Evolutionary conservation across 192 early-diverging fungal genomes (phyloP), one percentile per base, ranked within the genome.

Genomic region (Kappamyces sp.): DNA sequence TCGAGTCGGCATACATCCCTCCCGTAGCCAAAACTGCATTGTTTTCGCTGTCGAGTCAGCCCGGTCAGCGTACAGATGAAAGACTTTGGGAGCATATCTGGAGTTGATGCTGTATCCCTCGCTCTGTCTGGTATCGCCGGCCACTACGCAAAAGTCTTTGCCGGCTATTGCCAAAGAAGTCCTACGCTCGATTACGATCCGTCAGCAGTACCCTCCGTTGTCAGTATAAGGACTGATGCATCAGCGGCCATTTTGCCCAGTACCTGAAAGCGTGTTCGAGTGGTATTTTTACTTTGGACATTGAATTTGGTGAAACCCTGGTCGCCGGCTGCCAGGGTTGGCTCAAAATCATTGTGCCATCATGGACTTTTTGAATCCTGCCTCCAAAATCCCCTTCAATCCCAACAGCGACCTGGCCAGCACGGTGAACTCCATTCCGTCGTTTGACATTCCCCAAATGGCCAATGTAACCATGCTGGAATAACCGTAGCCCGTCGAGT

Each of bases 61-160:
- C 31, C 33, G 2, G 59, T 3, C 33, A 34, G 53, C 63, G 3
- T 61, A 83, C 75, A 99, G 77, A 63, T 85, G 76, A 66, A 86
- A 91, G 40, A 88, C 84, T 68, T 99, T 99, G 49, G 91, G 92
- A 14, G 82, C 76, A 71, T 90, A 90, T 47, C 96, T 83, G n/a
- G 87, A 79, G 78, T 97, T 93, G 77, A 99, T 96, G 62, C 66
- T 79, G 80, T 94, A 98, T 35, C 91, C 92, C 68, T 88, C 85
- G 66, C 88, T 91, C 70, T 95, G 91, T 45, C 94, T 88, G 4
- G 96, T 94, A 72, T 99, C 94, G 4, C 87, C 85, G n/a, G 93
- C 96, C 5, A 99, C 75, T 3, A 98, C 68, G 64, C 87, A 88
- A 64, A 87, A 99, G 77, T 96, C 94, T 31, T 88, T 74, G 22